phyloP scores from a whole-genome alignment of 345 rosid species.

The Populus simonii region DNA sequence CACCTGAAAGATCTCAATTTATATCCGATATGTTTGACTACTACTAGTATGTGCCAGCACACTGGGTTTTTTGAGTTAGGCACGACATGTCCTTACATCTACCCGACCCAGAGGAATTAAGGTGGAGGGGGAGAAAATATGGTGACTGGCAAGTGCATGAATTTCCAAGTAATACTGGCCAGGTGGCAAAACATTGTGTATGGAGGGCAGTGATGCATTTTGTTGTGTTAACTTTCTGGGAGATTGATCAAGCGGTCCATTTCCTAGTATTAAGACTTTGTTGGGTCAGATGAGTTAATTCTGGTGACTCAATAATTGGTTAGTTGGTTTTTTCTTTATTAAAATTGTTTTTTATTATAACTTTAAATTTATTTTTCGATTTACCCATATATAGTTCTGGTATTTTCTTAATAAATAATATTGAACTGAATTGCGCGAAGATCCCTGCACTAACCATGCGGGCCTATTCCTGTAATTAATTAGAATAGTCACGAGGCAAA shows the following conservation, averaged over 20 bases:
- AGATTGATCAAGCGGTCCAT: too few relatives aligned
- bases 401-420: too few relatives aligned
- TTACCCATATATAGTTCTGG: neutral
- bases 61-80: neutral
- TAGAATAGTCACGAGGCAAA: too few relatives aligned
- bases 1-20: neutral
- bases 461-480: neutral
- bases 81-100: neutral
- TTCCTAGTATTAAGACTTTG: too few relatives aligned
- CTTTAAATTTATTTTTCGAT: too few relatives aligned
- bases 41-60: neutral
- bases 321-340: too few relatives aligned
- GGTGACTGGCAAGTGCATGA: neutral
- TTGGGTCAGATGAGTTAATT: too few relatives aligned
- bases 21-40: neutral
- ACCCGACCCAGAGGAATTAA: neutral
- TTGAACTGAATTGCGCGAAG: neutral
- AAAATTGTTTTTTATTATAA: too few relatives aligned
- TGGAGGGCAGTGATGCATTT: too few relatives aligned
- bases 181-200: neutral
- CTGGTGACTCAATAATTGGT: too few relatives aligned
- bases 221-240: too few relatives aligned
- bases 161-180: neutral
- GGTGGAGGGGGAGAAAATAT: neutral
- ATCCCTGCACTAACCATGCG: neutral